phyloP scores from a whole-genome alignment of 2,329 filamentous ascomycete species.

The Cladophialophora immunda region DNA sequence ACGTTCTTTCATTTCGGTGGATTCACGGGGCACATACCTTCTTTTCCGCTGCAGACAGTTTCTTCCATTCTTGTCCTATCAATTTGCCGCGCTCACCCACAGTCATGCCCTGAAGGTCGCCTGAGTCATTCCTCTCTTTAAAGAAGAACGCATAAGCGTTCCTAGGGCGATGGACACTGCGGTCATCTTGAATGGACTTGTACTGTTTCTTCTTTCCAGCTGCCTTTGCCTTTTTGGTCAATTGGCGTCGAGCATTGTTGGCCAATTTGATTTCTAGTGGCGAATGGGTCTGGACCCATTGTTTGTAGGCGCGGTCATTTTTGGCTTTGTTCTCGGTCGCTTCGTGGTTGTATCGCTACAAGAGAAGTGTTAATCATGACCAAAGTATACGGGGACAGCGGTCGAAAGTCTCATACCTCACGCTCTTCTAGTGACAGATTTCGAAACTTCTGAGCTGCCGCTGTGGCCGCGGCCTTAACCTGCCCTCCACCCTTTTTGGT shows the following conservation, averaged over 20 bases:
- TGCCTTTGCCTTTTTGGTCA: constrained; percentile 36
- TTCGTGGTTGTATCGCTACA: constrained; percentile 63
- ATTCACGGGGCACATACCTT: constrained; percentile 43
- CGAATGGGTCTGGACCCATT: constrained; percentile 65
- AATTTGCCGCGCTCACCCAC: constrained; percentile 52
- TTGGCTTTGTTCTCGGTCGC: constrained; percentile 57
- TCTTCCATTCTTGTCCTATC: constrained; percentile 58
- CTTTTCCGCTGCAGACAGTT: constrained; percentile 49
- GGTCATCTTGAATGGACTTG: constrained; percentile 60
- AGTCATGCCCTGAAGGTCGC: constrained; percentile 61
- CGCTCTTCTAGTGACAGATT: constrained; percentile 45
- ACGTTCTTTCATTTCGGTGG: background rate
- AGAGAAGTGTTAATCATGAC: constrained; percentile 7
- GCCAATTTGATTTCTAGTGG: constrained; percentile 66
- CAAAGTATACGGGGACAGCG: background rate
- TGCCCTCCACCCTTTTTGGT: constrained; percentile 8
- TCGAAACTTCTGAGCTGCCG: constrained; percentile 45
- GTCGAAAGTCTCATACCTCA: constrained; percentile 46
- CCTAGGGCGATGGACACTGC: constrained; percentile 56
- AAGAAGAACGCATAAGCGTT: constrained; percentile 56
- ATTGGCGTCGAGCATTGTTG: constrained; percentile 63
- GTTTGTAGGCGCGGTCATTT: constrained; percentile 55
- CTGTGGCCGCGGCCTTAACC: constrained; percentile 24
- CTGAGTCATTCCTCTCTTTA: constrained; percentile 54
- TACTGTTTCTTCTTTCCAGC: constrained; percentile 31